Base-by-base conservation (phyloP, 768 basidiomycete genomes). In the Amanita rimosa region DNA sequence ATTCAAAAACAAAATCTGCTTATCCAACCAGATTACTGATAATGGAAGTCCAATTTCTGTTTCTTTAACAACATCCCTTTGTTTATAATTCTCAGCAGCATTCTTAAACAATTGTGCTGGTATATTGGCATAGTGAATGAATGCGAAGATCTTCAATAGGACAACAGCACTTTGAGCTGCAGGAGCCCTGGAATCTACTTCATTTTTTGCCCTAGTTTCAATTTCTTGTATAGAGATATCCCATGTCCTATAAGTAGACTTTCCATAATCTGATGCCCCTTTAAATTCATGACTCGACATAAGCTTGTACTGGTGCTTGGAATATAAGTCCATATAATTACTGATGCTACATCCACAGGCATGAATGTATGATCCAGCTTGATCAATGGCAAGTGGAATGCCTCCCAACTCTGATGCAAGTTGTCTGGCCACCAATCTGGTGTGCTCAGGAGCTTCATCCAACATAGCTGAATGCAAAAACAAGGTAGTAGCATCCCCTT, bases 401-500 rank as follows among this genome's bases (percentile, higher is more conserved):
- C 36, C 36, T 16, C 36, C 16, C 7, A 48, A 3, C 29, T 34
- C 14, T 41, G 22, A n/a, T 4, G 17, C 6, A 33, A 44, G 26
- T 10, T 29, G 1, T 44, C n/a, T 19, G 9, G 56, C 51, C 8
- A 48, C 6, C n/a, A 16, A 13, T 14, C 14, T 24, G n/a, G 13
- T 31, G 14, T 44, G 3, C 4, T 46, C 37, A 22, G 29, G 41
- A 4, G 44, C 34, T 3, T 3, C 43, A 34, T 45, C 45, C 21
- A 52, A 9, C 13, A 37, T 14, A 8, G 49, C 49, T 24, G 58
- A 37, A 21, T 47, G 54, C 35, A 57, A 34, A 17, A 59, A 51
- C 8, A 59, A 38, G 2, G 46, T 39, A 27, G 53, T 24, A 49
- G 54, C 53, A 42, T 57, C 54, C 7, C 51, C 29, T 34, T 57